phyloP scores from a whole-genome alignment of 805 yeast species.

The Teunomyces stri region DNA sequence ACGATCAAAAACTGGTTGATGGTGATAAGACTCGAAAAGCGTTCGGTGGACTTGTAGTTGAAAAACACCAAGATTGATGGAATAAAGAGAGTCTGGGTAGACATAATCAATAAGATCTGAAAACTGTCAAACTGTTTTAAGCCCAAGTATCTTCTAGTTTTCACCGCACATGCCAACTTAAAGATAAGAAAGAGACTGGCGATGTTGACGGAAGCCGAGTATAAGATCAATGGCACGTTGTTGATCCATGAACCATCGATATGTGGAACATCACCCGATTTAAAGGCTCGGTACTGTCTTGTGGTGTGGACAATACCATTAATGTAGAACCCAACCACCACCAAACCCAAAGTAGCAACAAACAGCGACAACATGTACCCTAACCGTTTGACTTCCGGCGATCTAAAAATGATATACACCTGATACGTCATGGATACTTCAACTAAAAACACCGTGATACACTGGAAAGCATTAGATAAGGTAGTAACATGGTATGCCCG shows the following conservation, averaged over 20 bases:
- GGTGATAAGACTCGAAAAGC: slow-evolving; percentile 42
- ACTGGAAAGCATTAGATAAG: slow-evolving; percentile 60
- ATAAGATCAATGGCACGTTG: slow-evolving; percentile 58
- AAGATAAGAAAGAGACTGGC: slow-evolving; percentile 57
- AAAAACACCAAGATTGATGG: slow-evolving; percentile 70
- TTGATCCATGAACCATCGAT: slow-evolving; percentile 31
- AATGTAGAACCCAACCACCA: slow-evolving; percentile 60
- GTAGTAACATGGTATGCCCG: slow-evolving; percentile 48
- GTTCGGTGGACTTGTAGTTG: slow-evolving; percentile 34
- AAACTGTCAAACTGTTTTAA: slow-evolving; percentile 77
- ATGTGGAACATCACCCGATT: neutral
- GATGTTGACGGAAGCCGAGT: slow-evolving; percentile 65
- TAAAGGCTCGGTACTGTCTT: slow-evolving; percentile 18
- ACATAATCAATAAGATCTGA: slow-evolving; percentile 78
- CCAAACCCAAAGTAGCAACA: slow-evolving; percentile 46
- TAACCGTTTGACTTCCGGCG: slow-evolving; percentile 47
- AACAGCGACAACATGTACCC: slow-evolving; percentile 39
- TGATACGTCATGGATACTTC: slow-evolving; percentile 71
- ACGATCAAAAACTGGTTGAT: slow-evolving; percentile 63
- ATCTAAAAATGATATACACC: slow-evolving; percentile 63
- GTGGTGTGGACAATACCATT: slow-evolving; percentile 48
- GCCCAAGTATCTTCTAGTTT: slow-evolving; percentile 74
- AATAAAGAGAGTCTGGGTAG: slow-evolving; percentile 74
- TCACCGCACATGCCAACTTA: slow-evolving; percentile 69
- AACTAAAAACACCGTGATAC: slow-evolving; percentile 57